These are phyloP conservation scores for Penicillium psychrofluorescens DNA, from an alignment of 495 filamentous ascomycete species.

Conservation along the genomic window DNA sequence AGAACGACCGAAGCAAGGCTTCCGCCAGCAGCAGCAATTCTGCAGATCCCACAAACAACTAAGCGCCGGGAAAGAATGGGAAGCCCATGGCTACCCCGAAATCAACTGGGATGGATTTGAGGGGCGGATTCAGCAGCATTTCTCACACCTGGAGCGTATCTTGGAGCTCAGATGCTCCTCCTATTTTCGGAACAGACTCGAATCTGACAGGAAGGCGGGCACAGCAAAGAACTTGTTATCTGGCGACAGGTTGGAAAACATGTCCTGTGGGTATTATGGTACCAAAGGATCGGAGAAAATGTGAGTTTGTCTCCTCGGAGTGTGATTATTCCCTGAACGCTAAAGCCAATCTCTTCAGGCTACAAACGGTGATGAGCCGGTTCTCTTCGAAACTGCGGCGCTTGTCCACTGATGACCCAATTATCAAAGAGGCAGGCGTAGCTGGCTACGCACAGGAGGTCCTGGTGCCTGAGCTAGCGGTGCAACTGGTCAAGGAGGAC, in stretches of 20 bases:
- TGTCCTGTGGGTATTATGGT: slow-evolving; percentile 81
- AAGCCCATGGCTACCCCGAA: slow-evolving; percentile 58
- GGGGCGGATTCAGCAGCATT: slow-evolving; percentile 52
- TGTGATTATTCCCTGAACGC: neutral
- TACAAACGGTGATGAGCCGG: slow-evolving; percentile 55
- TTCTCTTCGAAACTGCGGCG: slow-evolving; percentile 57
- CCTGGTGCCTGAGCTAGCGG: slow-evolving; percentile 76
- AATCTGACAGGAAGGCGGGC: slow-evolving; percentile 49
- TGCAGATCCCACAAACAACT: slow-evolving; percentile 61
- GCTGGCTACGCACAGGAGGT: slow-evolving; percentile 76
- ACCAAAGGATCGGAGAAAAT: slow-evolving; percentile 62
- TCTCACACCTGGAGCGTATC: slow-evolving; percentile 47
- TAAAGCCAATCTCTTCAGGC: slow-evolving; percentile 21
- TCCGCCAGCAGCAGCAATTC: slow-evolving; percentile 58
- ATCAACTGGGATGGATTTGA: slow-evolving; percentile 71
- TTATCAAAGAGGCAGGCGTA: slow-evolving; percentile 63
- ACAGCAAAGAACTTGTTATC: slow-evolving; percentile 49
- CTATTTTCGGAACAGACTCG: slow-evolving; percentile 55
- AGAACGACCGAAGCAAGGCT: slow-evolving; percentile 41
- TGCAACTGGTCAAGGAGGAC: slow-evolving; percentile 76
- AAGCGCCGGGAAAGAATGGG: slow-evolving; percentile 55
- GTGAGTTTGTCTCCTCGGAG: slow-evolving; percentile 25
- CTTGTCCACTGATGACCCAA: slow-evolving; percentile 54
- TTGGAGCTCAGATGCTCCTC: slow-evolving; percentile 50
- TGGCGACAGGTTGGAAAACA: slow-evolving; percentile 29